Percentiles rank a stretch among this genome's conserved stretches.
Evolutionary conservation across 305 asterid genomes (phyloP).

Genomic region (Withania somnifera): DNA sequence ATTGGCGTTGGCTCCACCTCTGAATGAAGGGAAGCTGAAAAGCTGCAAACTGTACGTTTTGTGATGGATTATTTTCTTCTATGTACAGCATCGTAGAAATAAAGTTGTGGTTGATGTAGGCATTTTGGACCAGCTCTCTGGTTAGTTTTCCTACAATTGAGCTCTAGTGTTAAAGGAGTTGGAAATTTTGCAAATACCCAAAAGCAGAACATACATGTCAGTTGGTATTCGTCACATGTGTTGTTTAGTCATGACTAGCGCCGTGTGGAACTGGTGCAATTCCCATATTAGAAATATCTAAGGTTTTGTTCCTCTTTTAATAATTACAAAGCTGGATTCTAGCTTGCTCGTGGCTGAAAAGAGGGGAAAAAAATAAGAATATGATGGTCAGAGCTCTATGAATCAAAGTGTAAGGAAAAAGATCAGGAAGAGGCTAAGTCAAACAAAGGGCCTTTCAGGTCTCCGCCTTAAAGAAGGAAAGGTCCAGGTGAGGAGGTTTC

Average conservation of each 20-base stretch:
- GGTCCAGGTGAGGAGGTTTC: not conserved
- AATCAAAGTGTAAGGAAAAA: not conserved
- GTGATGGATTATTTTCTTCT: not conserved
- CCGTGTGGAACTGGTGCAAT: not conserved
- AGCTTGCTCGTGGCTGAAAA: not conserved
- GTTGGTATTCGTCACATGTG: not conserved
- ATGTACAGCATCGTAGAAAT: not conserved
- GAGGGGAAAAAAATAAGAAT: not conserved
- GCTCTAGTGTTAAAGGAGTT: not conserved
- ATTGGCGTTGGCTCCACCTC: not conserved
- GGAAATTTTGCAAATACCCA: not conserved
- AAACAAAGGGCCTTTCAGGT: not conserved
- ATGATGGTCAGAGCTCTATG: not conserved
- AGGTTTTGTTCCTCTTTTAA: not conserved
- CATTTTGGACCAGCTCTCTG: not conserved
- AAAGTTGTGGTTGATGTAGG: not conserved
- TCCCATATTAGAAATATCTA: not conserved
- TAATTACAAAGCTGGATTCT: too few relatives aligned
- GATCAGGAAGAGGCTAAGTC: not conserved
- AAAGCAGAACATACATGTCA: not conserved
- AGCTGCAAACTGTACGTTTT: not conserved
- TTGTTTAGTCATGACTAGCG: not conserved
- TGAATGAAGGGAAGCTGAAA: not conserved
- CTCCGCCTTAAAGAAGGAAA: not conserved
- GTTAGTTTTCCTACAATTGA: not conserved